Evolutionary conservation across 208 protist species (phyloP), one percentile per base, ranked within the genome.

Genomic region (Leishmania mexicana): DNA sequence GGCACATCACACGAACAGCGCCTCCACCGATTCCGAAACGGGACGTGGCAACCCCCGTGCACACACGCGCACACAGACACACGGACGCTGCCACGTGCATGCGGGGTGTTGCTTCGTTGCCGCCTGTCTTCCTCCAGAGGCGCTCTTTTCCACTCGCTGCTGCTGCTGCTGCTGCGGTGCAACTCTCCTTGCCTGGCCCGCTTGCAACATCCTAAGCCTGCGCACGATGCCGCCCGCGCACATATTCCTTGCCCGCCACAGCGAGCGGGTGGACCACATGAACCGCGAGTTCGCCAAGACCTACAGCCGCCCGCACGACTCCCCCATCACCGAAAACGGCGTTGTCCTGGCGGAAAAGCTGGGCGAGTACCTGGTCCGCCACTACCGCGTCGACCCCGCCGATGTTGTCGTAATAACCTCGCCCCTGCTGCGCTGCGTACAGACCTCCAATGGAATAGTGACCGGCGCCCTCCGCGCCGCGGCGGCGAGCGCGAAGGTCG

Each of bases 201-300:
- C n/a, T 78, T 54, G 38, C 40, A 53, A 51, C 49, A 54, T 31
- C 35, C 53, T 54, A 24, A 40, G 1, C 19, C 60, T 28, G 7
- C 13, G 24, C 21, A n/a, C 62, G 0, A 91, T 89, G 88, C 78
- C 88, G 19, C 88, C 88, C 0, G 42, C 80, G 19, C 47, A 79
- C 15, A 85, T 91, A 35, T 84, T 88, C 62, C 80, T 91, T 74
- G 88, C 88, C 4, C 92, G 92, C 47, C 92, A 95, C 68, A 85
- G 90, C 57, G 89, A 94, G 70, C 84, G 92, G 21, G 53, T 83
- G 62, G 92, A 95, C 75, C 83, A 92, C 81, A 86, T 81, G 67
- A 60, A 93, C 64, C 81, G 68, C 19, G 51, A 75, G 64, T 95
- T 89, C 49, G 53, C 54, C 57, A 85, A 75, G 31, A 88, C 81